Conservation (phyloP, 2,329 filamentous ascomycete species). For the Tolypocladium tundrense region DNA sequence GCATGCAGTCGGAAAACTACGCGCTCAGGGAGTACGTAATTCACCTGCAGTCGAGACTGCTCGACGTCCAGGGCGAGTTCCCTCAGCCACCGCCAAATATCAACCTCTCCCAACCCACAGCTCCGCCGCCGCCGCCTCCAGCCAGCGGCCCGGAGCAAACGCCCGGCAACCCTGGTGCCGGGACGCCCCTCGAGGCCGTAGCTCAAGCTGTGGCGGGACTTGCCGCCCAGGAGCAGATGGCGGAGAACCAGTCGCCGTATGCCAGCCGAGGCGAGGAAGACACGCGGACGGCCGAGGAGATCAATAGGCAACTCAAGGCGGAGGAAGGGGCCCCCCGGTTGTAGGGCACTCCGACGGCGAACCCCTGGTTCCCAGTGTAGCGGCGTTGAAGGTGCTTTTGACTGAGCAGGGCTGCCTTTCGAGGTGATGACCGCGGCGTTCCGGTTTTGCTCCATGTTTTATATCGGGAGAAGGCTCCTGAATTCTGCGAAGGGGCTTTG, state of each 20-base stretch:
- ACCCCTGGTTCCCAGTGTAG: not conserved
- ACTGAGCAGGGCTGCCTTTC: not conserved
- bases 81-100: slow-evolving; percentile 76
- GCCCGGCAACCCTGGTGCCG: slow-evolving; percentile 16
- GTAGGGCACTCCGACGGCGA: slow-evolving; percentile 6
- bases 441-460: not conserved
- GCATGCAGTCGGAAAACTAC: slow-evolving; percentile 82
- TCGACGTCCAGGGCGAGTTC: slow-evolving; percentile 74
- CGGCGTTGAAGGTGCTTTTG: slow-evolving; percentile 2
- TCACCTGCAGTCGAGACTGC: slow-evolving; percentile 73
- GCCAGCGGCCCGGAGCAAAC: slow-evolving; percentile 14
- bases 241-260: slow-evolving; percentile 23
- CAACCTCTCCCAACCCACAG: slow-evolving; percentile 41
- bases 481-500: not conserved
- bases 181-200: slow-evolving; percentile 35
- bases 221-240: slow-evolving; percentile 30
- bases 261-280: slow-evolving; percentile 28
- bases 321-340: slow-evolving; percentile 17
- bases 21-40: slow-evolving; percentile 87
- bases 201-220: slow-evolving; percentile 38
- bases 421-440: not conserved
- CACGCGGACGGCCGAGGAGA: slow-evolving; percentile 38
- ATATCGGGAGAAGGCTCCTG: not conserved
- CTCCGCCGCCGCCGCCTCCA: slow-evolving; percentile 12
- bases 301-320: slow-evolving; percentile 41